Percentiles rank a stretch among this genome's conserved stretches.
Evolutionary conservation across 106 monocot genomes (phyloP).

Genomic region (Dendrobium officinale): DNA sequence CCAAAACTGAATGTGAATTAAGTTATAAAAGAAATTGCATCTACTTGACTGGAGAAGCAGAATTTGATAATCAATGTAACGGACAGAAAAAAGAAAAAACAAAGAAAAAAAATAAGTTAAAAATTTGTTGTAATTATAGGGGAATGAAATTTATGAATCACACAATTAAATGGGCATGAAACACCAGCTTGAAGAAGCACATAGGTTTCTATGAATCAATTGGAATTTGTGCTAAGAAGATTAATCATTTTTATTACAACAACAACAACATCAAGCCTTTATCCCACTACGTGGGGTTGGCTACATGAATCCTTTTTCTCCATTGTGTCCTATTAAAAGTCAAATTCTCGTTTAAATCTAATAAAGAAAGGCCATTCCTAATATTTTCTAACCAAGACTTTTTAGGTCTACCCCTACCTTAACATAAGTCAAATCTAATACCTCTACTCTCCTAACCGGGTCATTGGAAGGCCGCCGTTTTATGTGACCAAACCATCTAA

Average conservation of each 20-base stretch:
- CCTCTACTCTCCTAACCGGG: too few species aligned
- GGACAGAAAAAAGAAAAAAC: background rate
- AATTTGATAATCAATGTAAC: background rate
- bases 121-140: background rate
- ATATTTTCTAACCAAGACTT: too few species aligned
- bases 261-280: too few species aligned
- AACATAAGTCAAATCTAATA: too few species aligned
- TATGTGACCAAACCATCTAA: too few species aligned
- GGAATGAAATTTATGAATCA: background rate
- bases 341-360: too few species aligned
- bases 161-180: background rate
- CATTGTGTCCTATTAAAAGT: too few species aligned
- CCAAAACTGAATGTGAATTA: background rate
- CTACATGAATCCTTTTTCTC: too few species aligned
- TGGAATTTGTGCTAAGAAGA: background rate
- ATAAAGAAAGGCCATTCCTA: too few species aligned
- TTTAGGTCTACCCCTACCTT: too few species aligned
- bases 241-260: background rate
- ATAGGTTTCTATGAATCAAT: background rate
- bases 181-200: background rate
- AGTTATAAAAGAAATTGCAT: background rate
- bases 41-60: background rate
- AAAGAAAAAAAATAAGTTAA: background rate
- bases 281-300: too few species aligned
- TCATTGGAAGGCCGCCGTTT: too few species aligned